Percentiles rank a stretch among this genome's conserved stretches.
Evolutionary conservation across 306 rosid species (phyloP).

Genomic region (Cicer bijugum): DNA sequence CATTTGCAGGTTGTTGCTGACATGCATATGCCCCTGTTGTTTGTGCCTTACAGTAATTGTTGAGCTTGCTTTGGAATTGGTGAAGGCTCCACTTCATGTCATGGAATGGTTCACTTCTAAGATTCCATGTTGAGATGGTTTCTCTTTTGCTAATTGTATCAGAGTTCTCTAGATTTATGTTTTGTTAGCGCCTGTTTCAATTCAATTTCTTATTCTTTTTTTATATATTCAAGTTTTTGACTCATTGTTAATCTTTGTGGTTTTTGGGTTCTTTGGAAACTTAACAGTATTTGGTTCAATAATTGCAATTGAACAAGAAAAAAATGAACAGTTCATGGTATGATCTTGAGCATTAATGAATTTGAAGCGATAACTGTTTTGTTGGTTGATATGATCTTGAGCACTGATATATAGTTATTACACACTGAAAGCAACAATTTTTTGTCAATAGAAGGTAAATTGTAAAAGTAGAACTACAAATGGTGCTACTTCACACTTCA

Average conservation of each 20-base stretch:
- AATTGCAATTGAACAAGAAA: neutral
- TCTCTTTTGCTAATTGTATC: neutral
- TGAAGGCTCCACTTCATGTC: conserved; percentile 87
- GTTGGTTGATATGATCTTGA: neutral
- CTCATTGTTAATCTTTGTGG: conserved; percentile 11
- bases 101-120: conserved; percentile 91
- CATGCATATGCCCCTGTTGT: conserved; percentile 90
- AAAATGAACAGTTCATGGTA: neutral
- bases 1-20: conserved; percentile 61
- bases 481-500: too few species aligned
- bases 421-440: conserved; percentile 16
- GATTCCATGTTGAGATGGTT: conserved; percentile 61
- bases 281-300: neutral
- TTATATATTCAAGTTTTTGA: neutral
- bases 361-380: conserved; percentile 4
- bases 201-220: conserved; percentile 2
- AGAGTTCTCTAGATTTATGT: neutral
- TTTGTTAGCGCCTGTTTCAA: neutral
- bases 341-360: neutral
- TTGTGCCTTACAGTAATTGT: conserved; percentile 83
- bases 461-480: too few species aligned
- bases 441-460: neutral
- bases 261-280: conserved; percentile 3
- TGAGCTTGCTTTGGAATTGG: conserved; percentile 70
- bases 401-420: too few species aligned